Evolutionary conservation across 176 grass and related monocot species (phyloP), one percentile per base, ranked within the genome.

Genomic region (Phoenix roebelenii): DNA sequence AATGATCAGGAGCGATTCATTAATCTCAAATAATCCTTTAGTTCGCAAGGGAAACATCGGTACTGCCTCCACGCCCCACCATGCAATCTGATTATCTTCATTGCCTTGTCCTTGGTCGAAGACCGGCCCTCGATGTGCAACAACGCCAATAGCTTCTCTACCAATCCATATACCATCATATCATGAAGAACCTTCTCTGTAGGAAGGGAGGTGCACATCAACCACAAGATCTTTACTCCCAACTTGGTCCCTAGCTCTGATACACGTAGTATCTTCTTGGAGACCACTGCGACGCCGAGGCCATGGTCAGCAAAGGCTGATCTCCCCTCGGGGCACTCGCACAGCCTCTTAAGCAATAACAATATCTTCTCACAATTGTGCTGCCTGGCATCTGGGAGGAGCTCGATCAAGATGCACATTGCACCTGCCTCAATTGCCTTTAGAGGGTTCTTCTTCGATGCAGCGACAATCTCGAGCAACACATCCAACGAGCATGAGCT

Each of bases 401-500:
- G 77, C 66, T 95, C 90, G 49, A 89, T 77, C 58, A 89, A 54
- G 24, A 86, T 74, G 59, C 76, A 65, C 51, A 95, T 76, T 2
- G 90, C 90, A 18, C 90, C 90, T 4, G 76, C 77, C 23, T 95
- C 79, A 23, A 86, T 74, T 19, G 85, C 82, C 61, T 72, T 89
- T 6, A 63, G 18, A 3, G 59, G 82, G 5, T 61, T 79, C 25
- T 29, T 51, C 63, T 63, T 78, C 55, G 85, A 67, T 20, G 61
- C 35, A 15, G 55, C 73, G 32, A 75, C 70, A 48, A 83, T 44
- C 65, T 80, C 79, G 0, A 89, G 73, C 28, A 89, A 71, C 58
- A 89, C 64, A 55, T 95, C 77, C 61, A 95, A 75, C 10, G 90
- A 65, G n/a, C 67, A 69, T 15, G 85, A 88, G 80, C 85, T 95